phyloP scores from a whole-genome alignment of 805 yeast genomes.

The Saccharomyces mikatae region DNA sequence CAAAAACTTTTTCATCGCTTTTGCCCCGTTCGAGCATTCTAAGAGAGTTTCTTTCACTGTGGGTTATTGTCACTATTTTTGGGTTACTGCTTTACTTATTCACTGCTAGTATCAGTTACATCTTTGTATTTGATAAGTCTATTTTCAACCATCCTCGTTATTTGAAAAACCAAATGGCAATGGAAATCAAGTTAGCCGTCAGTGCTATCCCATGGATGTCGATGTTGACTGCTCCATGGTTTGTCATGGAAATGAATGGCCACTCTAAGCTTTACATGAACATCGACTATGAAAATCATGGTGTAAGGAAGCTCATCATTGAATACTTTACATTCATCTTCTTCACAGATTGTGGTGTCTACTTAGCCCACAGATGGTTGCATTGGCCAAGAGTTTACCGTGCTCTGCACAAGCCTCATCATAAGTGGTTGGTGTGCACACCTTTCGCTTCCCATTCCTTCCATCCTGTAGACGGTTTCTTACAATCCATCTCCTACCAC shows the following conservation, averaged over 20 bases:
- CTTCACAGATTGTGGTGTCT: slow-evolving; percentile 91
- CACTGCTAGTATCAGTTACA: slow-evolving; percentile 71
- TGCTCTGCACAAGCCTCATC: slow-evolving; percentile 89
- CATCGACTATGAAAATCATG: slow-evolving; percentile 55
- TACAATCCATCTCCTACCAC: slow-evolving; percentile 91
- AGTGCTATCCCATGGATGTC: slow-evolving; percentile 89
- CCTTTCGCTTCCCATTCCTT: slow-evolving; percentile 98
- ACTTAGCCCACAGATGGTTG: slow-evolving; percentile 82
- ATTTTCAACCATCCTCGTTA: slow-evolving; percentile 94
- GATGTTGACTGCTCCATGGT: slow-evolving; percentile 80
- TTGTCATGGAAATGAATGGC: slow-evolving; percentile 75
- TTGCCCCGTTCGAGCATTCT: slow-evolving; percentile 63
- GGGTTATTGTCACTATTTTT: slow-evolving; percentile 63
- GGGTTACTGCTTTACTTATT: slow-evolving; percentile 78
- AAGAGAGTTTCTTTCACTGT: slow-evolving; percentile 64
- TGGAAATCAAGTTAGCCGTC: slow-evolving; percentile 73
- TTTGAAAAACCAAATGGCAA: slow-evolving; percentile 81
- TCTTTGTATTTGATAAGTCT: slow-evolving; percentile 74
- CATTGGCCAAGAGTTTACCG: slow-evolving; percentile 91
- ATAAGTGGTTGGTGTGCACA: slow-evolving; percentile 97
- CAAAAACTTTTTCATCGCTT: slow-evolving; percentile 55
- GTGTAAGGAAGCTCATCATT: slow-evolving; percentile 51
- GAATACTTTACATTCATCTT: slow-evolving; percentile 76
- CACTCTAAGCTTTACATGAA: slow-evolving; percentile 69
- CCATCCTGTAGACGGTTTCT: slow-evolving; percentile 96